Conservation (phyloP, 2,329 filamentous ascomycete species). For the Metarhizium brunneum region DNA sequence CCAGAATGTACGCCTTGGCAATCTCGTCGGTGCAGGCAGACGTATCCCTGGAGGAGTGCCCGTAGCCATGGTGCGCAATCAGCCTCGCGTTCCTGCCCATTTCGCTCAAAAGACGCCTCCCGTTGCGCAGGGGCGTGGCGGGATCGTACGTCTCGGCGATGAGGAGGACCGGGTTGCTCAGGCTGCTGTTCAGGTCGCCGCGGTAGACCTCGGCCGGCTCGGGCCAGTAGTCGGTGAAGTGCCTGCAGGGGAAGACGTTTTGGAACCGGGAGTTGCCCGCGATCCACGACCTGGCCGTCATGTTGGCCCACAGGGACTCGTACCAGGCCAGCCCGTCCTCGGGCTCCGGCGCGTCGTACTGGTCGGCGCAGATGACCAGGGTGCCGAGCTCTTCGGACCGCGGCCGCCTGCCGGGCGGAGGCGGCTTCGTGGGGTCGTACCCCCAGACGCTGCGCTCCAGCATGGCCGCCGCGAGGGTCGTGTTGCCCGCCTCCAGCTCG, state of each 20-base stretch:
- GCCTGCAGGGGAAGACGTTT: conserved; percentile 34
- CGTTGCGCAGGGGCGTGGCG: conserved; percentile 39
- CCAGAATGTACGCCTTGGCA: conserved; percentile 29
- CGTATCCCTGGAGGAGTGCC: conserved; percentile 34
- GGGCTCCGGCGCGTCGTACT: conserved; percentile 32
- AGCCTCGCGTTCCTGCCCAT: conserved; percentile 40
- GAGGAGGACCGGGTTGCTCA: conserved; percentile 34
- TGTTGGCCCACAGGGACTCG: conserved; percentile 35
- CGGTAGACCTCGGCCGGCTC: conserved; percentile 36
- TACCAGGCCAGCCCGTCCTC: conserved; percentile 33
- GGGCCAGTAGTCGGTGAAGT: conserved; percentile 36
- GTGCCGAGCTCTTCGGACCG: conserved; percentile 28
- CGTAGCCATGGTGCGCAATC: conserved; percentile 40
- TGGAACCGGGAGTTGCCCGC: conserved; percentile 38
- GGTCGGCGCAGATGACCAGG: conserved; percentile 37
- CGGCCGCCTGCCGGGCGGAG: conserved; percentile 16
- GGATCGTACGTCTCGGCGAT: conserved; percentile 41
- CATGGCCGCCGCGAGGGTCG: conserved; percentile 29
- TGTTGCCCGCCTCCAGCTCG: conserved; percentile 35
- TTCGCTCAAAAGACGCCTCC: conserved; percentile 30
- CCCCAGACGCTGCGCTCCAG: conserved; percentile 30
- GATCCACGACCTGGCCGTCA: conserved; percentile 36
- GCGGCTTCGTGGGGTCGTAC: conserved; percentile 29
- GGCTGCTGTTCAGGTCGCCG: conserved; percentile 32
- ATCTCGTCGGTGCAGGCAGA: conserved; percentile 36